These are phyloP conservation scores for Neoboletus brunneissimus DNA, from an alignment of 768 basidiomycete species.

Conservation along the genomic window DNA sequence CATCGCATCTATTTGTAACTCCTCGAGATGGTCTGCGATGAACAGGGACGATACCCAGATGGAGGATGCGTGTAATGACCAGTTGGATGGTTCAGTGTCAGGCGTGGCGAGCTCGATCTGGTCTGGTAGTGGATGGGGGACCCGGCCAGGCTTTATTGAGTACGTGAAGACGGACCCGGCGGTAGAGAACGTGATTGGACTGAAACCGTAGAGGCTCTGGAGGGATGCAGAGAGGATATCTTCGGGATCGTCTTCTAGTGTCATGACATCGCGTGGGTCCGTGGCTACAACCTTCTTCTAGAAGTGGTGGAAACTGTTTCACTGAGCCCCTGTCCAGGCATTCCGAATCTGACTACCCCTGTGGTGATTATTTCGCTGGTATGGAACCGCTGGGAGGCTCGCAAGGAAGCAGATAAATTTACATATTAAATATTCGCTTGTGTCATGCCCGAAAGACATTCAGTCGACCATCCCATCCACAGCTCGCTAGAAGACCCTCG, in stretches of 20 bases:
- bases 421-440: background rate
- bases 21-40: slow-evolving; percentile 61
- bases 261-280: background rate
- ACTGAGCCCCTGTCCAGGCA: background rate
- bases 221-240: slow-evolving; percentile 69
- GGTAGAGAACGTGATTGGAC: slow-evolving; percentile 58
- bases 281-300: too few relatives aligned
- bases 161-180: slow-evolving; percentile 55
- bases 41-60: slow-evolving; percentile 71
- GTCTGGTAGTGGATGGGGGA: slow-evolving; percentile 11
- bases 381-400: background rate
- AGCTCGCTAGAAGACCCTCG: slow-evolving; percentile 81
- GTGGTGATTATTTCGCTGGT: background rate
- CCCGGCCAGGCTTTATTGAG: slow-evolving; percentile 19
- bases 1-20: slow-evolving; percentile 39
- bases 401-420: background rate
- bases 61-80: slow-evolving; percentile 74
- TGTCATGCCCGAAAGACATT: slow-evolving; percentile 64
- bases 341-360: background rate
- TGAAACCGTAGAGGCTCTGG: slow-evolving; percentile 57
- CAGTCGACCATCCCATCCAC: slow-evolving; percentile 88
- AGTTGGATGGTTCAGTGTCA: slow-evolving; percentile 65
- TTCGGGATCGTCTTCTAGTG: slow-evolving; percentile 43
- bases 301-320: slow-evolving; percentile 1
- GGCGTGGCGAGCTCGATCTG: slow-evolving; percentile 53